Conservation (phyloP, 257 asterid genomes). For the Solanum phureja region DNA sequence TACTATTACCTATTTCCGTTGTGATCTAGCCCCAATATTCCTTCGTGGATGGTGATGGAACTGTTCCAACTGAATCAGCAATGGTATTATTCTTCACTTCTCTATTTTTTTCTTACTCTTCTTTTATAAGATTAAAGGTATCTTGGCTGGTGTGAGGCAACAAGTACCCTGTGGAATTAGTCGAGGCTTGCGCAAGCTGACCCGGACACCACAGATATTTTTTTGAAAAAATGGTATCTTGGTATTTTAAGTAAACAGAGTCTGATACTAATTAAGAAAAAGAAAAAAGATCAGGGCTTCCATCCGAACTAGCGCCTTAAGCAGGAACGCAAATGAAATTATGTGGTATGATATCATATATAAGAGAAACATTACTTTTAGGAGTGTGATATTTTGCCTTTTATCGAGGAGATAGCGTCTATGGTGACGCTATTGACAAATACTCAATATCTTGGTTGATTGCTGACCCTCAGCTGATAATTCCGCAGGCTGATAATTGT, state of each 20-base stretch:
- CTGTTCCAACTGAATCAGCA: conserved; percentile 89
- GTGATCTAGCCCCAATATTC: conserved; percentile 67
- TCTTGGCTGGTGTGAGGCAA: neutral
- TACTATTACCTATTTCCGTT: neutral
- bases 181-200: neutral
- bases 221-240: neutral
- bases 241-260: neutral
- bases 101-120: neutral
- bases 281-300: neutral
- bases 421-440: neutral
- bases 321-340: neutral
- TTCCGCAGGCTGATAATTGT: conserved; percentile 57
- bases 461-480: neutral
- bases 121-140: neutral
- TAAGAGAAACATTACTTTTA: neutral
- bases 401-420: neutral
- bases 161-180: neutral
- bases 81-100: conserved; percentile 26
- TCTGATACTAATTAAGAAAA: neutral
- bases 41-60: conserved; percentile 85
- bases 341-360: neutral
- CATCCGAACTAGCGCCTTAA: neutral
- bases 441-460: neutral
- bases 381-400: neutral
- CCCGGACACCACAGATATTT: neutral